Evolutionary conservation across 1,284 basidiomycete species (phyloP).

Genomic region (Takashimella koratensis): DNA sequence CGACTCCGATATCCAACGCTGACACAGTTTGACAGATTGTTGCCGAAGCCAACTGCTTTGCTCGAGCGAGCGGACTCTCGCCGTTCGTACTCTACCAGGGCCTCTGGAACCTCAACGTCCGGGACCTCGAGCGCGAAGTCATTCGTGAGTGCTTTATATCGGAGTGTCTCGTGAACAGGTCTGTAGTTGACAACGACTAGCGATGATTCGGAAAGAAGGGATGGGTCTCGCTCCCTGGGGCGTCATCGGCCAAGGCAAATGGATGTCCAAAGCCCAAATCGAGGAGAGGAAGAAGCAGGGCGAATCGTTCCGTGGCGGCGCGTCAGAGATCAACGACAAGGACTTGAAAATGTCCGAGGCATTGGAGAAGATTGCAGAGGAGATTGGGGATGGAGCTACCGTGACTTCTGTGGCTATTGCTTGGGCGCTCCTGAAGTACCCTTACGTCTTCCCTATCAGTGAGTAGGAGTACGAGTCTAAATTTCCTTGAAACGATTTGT

Average conservation of each 20-base stretch:
- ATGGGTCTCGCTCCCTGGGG: too few relatives aligned
- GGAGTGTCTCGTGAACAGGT: too few relatives aligned
- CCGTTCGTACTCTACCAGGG: conserved; percentile 59
- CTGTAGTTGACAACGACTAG: too few relatives aligned
- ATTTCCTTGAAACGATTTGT: too few relatives aligned
- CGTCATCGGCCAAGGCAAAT: conserved; percentile 20
- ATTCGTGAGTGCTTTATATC: conserved; percentile 48
- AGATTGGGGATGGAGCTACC: conserved; percentile 10
- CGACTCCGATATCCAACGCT: too few relatives aligned
- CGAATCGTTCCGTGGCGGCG: conserved; percentile 6
- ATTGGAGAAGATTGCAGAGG: conserved; percentile 17
- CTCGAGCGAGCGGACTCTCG: conserved; percentile 51
- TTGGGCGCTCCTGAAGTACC: conserved; percentile 16
- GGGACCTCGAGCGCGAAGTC: conserved; percentile 57
- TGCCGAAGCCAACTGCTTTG: conserved; percentile 55
- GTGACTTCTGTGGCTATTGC: conserved; percentile 17
- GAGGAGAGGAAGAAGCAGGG: conserved; percentile 7
- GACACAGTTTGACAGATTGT: too few relatives aligned
- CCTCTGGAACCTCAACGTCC: conserved; percentile 49
- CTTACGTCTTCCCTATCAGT: conserved; percentile 29
- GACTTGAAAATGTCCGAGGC: conserved; percentile 17
- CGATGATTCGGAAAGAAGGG: too few relatives aligned
- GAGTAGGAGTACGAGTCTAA: too few relatives aligned
- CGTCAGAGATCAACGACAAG: conserved; percentile 8
- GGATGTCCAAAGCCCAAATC: conserved; percentile 4